Base-by-base conservation (phyloP, 139 green algal species). In the Chlamydomonas applanata region DNA sequence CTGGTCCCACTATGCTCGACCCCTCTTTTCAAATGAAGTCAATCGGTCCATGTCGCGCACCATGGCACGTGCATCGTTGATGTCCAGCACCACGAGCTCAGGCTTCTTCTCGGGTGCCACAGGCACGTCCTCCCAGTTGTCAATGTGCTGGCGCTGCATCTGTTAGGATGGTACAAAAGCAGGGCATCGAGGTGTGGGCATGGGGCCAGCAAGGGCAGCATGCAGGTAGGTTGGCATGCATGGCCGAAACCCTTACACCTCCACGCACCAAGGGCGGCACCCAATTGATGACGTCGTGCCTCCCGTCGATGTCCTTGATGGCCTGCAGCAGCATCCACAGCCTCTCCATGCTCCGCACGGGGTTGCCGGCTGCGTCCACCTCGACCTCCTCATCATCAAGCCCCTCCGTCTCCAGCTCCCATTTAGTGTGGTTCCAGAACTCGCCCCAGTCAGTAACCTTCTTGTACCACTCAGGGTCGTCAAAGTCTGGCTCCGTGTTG, bases 401-500 rank as follows among this genome's bases (percentile, higher is more conserved):
- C 3, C 17, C 65, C n/a, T 59, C 40, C 2, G n/a, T 68, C 20
- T 74, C 64, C 22, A 70, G 27, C 2, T 79, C 74, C 72, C 72
- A 77, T 2, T 46, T 45, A 7, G 62, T 61, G n/a, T 76, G 68
- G 46, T 69, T 83, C 79, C 79, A 85, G 46, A 85, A 85, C 40
- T 85, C 79, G 0, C 45, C 19, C 79, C 79, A 85, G 44, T 82
- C 71, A 4, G 73, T 76, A 13, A 85, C 75, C 36, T 82, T 79
- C 25, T 71, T 46, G 32, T 75, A 63, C 80, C 80, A 85, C 4
- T 82, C 66, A 3, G 75, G 71, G 65, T 85, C 75, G 25, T 79
- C 67, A 46, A 64, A 80, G 59, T 85, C 35, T 2, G 80, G 80
- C 29, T 68, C 57, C 1, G 36, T 24, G 25, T 70, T 61, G 66